These are phyloP conservation scores for Akebia trifoliata DNA, from an alignment of 164 flowering plant genomes.

Conservation along the genomic window DNA sequence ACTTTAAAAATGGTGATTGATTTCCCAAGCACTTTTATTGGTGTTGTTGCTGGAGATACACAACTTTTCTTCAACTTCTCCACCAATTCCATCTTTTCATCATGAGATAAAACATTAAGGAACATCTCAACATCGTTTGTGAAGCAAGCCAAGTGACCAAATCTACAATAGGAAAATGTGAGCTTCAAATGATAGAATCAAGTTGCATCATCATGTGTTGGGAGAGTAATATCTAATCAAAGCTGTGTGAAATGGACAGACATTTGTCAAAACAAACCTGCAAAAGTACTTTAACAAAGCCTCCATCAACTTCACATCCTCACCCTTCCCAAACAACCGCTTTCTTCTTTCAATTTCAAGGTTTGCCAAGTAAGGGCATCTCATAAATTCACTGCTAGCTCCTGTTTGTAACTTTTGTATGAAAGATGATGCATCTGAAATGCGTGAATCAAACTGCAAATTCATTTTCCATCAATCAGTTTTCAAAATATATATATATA, in stretches of 20 bases:
- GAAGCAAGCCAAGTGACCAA: conserved; percentile 79
- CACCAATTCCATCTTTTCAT: conserved; percentile 42
- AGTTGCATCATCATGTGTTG: not conserved
- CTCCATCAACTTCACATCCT: conserved; percentile 43
- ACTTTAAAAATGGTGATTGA: conserved; percentile 52
- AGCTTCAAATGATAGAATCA: conserved; percentile 6
- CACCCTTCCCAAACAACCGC: conserved; percentile 52
- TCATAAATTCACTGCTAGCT: conserved; percentile 25
- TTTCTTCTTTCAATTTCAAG: conserved; percentile 81
- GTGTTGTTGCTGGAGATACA: conserved; percentile 25
- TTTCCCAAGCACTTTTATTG: conserved; percentile 51
- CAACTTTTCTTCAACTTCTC: conserved; percentile 31
- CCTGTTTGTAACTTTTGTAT: conserved; percentile 42
- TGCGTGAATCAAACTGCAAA: conserved; percentile 75
- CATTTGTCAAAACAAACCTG: conserved; percentile 36
- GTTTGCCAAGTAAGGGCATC: conserved; percentile 67
- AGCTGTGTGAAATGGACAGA: not conserved
- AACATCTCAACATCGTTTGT: conserved; percentile 66
- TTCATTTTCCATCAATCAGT: conserved; percentile 17
- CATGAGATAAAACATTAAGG: conserved; percentile 41
- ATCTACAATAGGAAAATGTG: conserved; percentile 42
- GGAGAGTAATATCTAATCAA: not conserved
- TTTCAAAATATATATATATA: not conserved
- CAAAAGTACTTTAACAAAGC: conserved; percentile 51
- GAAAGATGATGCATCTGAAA: conserved; percentile 52